Percentiles rank a stretch among this genome's conserved stretches.
Conservation (phyloP, 305 asterid species). For the Coffea humblotiana region DNA sequence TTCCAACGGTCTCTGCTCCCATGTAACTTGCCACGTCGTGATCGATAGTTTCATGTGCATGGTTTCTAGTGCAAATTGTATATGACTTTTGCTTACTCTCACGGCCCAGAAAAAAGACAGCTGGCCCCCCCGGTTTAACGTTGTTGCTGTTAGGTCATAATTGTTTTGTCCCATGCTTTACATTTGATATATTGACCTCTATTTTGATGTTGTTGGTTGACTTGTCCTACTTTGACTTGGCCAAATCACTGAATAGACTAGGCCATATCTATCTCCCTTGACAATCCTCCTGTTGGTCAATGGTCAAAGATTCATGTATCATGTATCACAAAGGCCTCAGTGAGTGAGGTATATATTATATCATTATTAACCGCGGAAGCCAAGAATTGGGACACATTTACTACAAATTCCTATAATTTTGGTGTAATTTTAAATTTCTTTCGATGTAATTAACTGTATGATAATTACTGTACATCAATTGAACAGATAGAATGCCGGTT, state of each 20-base stretch:
- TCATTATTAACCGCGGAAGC: no score
- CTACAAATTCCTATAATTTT: no score
- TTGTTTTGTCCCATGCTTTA: not conserved
- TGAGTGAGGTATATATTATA: not conserved
- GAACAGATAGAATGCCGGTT: no score
- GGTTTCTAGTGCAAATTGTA: not conserved
- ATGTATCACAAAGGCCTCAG: not conserved
- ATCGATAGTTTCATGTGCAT: not conserved
- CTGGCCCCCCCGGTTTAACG: not conserved
- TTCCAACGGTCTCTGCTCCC: not conserved
- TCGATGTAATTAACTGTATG: no score
- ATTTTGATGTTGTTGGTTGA: not conserved
- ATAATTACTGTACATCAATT: no score
- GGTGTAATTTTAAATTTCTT: no score
- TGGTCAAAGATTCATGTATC: not conserved
- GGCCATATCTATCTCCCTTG: not conserved
- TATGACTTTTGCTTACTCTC: not conserved
- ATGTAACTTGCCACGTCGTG: not conserved
- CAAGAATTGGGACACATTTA: no score
- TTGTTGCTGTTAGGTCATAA: not conserved
- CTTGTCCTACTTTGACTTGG: conserved; percentile 6
- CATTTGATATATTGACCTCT: conserved; percentile 2
- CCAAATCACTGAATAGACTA: not conserved
- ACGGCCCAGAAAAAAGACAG: not conserved
- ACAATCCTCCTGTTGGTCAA: not conserved